Base-by-base conservation (phyloP, 371 early-diverging fungal species). In the Haplosporangium sp. region DNA sequence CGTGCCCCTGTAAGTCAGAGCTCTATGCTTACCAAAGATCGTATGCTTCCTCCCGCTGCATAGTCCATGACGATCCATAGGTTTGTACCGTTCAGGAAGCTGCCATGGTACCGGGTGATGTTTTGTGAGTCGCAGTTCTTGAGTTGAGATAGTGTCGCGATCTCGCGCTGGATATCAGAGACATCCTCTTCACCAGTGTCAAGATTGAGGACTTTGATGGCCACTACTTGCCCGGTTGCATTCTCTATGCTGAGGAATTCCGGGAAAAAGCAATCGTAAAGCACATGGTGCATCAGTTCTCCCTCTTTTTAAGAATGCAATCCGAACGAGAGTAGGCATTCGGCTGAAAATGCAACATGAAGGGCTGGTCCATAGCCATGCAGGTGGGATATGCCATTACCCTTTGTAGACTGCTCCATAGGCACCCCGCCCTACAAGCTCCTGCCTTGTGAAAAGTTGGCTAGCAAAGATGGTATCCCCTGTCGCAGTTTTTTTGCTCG, bases 11-110 rank as follows among this genome's bases (percentile, higher is more conserved):
- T 18, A 50, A 9, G 9, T 9, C 20, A 2, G 9, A 18, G 18
- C 20, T 5, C 7, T 9, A 50, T 50, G 18, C 87, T 82, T 89
- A 95, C 95, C 67, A 95, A 83, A 5, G 86, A 86, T 67, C 95
- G 84, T 55, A 99, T 88, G 64, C 96, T 96, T 14, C 98, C 98
- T 45, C 96, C 98, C 7, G 92, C 96, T 5, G 97, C 98, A 86
- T 94, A 97, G 67, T 98, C 98, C 97, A 99, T 98, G 62, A 98
- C 91, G 67, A 99, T 94, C 98, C 99, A 99, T 45, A 99, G 86
- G 64, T 95, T 95, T 14, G 95, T 95, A 29, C 93, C 95, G 62
- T 94, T 90, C 38, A 99, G 83, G 59, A 95, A 93, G 42, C 94
- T 92, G 41, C 95, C 97, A 83, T 96, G 94, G 81, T 98, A 98